Base-by-base conservation (phyloP, 2,329 filamentous ascomycete species). In the Aureobasidium sp. region DNA sequence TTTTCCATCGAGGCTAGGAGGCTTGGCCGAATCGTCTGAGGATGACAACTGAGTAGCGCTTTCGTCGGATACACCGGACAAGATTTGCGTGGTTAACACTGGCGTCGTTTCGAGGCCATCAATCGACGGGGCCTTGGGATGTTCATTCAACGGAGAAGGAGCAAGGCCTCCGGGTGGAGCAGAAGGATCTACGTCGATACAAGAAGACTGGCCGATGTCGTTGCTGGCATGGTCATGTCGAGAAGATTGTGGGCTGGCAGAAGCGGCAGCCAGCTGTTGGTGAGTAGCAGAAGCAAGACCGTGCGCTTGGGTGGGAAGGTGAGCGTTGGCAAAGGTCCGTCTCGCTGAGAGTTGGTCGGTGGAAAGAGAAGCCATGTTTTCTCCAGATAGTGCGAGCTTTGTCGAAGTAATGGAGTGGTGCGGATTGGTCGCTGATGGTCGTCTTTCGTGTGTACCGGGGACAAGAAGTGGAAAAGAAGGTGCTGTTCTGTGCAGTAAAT, bases 1-100 rank as follows among this genome's bases (percentile, higher is more conserved):
- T 76, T 96, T 96, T 51, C 89, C 91, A 71, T 96, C 93, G 42
- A 96, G 80, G 70, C 91, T 96, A 37, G 90, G 88, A 55, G 90
- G 89, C 74, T 96, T 96, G 2, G 86, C 91, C 40, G 83, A 85
- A 47, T 79, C 82, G 65, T 77, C 81, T 17, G 82, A 85, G 17
- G 77, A 79, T 19, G 77, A 78, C 4, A 78, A 67, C 62, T 78
- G 76, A 2, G 77, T 78, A 61, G 67, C 73, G 60, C 67, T 73
- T 59, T 79, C 77, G 62, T 79, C 77, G 15, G 72, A 64, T 17
- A 65, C 15, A 33, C n/a, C 46, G 27, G 46, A 60, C 19, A 50
- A 37, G 6, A 51, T n/a, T 27, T 57, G 53, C 8, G 43, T 58
- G 33, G 42, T 49, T 8, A 58, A 31, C 2, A 47, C 43, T 2